These are phyloP conservation scores for Yarrowia sp. DNA, from an alignment of 805 yeast species.

Conservation along the genomic window DNA sequence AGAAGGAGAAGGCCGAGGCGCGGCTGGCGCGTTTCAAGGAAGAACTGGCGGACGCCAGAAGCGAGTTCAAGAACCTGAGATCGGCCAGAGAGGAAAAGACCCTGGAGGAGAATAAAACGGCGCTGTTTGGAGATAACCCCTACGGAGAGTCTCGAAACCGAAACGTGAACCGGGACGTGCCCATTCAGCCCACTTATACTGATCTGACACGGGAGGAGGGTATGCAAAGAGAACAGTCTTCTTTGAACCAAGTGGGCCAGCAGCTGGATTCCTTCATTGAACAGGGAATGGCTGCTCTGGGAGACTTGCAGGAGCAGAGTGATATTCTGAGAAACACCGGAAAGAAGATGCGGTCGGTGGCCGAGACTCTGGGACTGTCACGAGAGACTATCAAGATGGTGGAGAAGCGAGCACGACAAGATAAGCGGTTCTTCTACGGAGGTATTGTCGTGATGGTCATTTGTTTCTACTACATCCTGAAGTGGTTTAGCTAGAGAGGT, in stretches of 20 bases:
- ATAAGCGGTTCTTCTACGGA: conserved; percentile 84
- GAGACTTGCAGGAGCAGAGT: conserved; percentile 85
- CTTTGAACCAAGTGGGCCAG: conserved; percentile 67
- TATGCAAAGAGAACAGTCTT: conserved; percentile 68
- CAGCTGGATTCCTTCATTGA: conserved; percentile 90
- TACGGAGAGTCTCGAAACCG: conserved; percentile 34
- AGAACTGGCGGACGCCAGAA: conserved; percentile 54
- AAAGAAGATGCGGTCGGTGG: conserved; percentile 66
- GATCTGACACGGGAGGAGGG: conserved; percentile 61
- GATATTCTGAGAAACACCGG: conserved; percentile 70
- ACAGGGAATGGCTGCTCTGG: conserved; percentile 85
- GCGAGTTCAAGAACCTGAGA: conserved; percentile 62
- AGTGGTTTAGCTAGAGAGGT: conserved; percentile 60
- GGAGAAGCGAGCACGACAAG: conserved; percentile 82
- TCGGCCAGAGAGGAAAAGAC: conserved; percentile 61
- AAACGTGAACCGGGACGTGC: conserved; percentile 33
- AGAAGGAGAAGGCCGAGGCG: conserved; percentile 62
- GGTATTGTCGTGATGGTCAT: conserved; percentile 69
- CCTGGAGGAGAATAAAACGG: conserved; percentile 58
- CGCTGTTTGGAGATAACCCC: conserved; percentile 56
- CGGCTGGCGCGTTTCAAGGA: conserved; percentile 65
- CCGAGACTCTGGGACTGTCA: conserved; percentile 85
- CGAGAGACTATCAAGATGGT: conserved; percentile 80
- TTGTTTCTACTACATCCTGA: conserved; percentile 69
- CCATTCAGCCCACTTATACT: conserved; percentile 39